Evolutionary conservation across 2,329 filamentous ascomycete genomes (phyloP).

Genomic region (Diaporthe australafricana): DNA sequence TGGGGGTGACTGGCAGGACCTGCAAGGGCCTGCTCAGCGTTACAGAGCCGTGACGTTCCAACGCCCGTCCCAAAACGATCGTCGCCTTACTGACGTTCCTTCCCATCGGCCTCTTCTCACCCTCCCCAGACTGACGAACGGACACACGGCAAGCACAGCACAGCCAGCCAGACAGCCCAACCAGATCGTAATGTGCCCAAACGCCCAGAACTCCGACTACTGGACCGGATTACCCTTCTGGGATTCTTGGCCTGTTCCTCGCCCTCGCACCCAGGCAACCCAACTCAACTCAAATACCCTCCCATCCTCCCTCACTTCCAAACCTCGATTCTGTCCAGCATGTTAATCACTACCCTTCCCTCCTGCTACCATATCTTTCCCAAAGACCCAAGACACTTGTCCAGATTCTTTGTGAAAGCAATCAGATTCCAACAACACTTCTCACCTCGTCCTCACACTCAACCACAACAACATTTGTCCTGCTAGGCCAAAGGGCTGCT

Average conservation of each 20-base stretch:
- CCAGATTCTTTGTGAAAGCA: conserved; percentile 9
- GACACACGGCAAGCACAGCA: not conserved
- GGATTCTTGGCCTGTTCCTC: conserved; percentile 28
- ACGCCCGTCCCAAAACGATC: conserved; percentile 27
- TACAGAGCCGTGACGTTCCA: conserved; percentile 33
- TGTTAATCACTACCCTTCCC: conserved; percentile 16
- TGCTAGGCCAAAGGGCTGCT: conserved; percentile 35
- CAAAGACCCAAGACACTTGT: conserved; percentile 19
- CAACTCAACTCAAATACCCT: conserved; percentile 35
- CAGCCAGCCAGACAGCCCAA: not conserved
- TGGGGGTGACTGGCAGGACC: not conserved
- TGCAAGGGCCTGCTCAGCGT: conserved; percentile 30
- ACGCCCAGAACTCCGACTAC: conserved; percentile 27
- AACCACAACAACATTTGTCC: not conserved
- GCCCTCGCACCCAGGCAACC: not conserved
- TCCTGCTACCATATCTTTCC: not conserved
- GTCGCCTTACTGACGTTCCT: conserved; percentile 26
- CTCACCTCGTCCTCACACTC: not conserved
- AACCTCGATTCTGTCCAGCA: conserved; percentile 5
- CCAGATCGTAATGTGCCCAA: not conserved
- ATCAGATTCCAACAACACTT: not conserved
- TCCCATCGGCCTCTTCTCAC: conserved; percentile 33
- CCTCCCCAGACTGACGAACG: conserved; percentile 16
- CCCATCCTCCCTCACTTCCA: conserved; percentile 29
- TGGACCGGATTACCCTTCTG: conserved; percentile 29